Conservation (phyloP, 768 basidiomycete genomes). For the Mycena chlorophos region DNA sequence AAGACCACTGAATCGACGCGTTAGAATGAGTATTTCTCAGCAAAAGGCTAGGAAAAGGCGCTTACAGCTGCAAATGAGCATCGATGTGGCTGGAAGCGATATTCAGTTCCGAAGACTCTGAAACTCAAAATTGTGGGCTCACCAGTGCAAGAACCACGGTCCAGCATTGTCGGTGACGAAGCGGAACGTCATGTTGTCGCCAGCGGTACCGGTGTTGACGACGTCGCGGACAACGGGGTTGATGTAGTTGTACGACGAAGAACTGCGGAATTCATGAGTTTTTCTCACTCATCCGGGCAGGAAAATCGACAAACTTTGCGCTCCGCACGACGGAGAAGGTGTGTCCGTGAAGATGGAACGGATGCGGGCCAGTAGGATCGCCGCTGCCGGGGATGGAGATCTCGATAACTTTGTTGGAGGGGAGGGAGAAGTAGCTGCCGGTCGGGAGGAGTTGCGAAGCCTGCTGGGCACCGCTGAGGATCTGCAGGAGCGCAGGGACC, state of each 20-base stretch:
- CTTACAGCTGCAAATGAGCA: slow-evolving; percentile 40
- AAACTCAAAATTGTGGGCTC: not conserved
- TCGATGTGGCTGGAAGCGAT: slow-evolving; percentile 35
- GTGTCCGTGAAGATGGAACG: slow-evolving; percentile 36
- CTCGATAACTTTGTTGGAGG: slow-evolving; percentile 48
- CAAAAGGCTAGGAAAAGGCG: not conserved
- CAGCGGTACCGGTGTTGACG: slow-evolving; percentile 35
- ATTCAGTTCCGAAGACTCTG: slow-evolving; percentile 3
- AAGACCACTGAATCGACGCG: slow-evolving; percentile 29
- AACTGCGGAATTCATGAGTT: no score
- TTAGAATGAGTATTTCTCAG: slow-evolving; percentile 1
- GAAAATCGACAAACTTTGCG: slow-evolving; percentile 27
- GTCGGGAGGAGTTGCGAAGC: slow-evolving; percentile 41
- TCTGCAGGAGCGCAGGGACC: slow-evolving; percentile 50
- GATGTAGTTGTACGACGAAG: slow-evolving; percentile 40
- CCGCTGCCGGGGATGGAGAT: slow-evolving; percentile 42
- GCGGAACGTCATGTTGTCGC: slow-evolving; percentile 35
- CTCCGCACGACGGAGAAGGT: slow-evolving; percentile 40
- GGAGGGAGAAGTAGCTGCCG: slow-evolving; percentile 45
- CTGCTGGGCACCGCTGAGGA: slow-evolving; percentile 44
- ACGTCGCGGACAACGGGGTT: slow-evolving; percentile 60
- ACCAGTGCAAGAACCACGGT: slow-evolving; percentile 35
- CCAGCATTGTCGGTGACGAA: slow-evolving; percentile 43
- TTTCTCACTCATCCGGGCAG: no score
- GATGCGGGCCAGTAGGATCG: slow-evolving; percentile 33